phyloP scores from a whole-genome alignment of 805 yeast species.

The Trichomonascus vanleenenianus region DNA sequence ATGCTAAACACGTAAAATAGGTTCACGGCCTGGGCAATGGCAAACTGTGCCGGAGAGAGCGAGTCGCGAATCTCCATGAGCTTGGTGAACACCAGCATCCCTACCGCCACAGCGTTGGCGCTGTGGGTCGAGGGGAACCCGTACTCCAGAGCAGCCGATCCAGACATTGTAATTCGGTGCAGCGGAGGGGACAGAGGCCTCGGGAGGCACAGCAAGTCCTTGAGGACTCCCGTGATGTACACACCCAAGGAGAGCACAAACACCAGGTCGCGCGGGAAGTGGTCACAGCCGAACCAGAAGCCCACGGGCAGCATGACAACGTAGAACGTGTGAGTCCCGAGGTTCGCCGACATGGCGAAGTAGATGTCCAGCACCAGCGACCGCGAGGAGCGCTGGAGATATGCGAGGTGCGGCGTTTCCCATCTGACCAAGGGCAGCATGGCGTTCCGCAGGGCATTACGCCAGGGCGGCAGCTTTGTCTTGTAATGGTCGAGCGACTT shows the following conservation, averaged over 20 bases:
- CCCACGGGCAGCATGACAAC: conserved; percentile 82
- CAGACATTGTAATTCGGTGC: conserved; percentile 79
- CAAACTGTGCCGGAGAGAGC: conserved; percentile 2
- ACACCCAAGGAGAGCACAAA: conserved; percentile 57
- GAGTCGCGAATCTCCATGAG: conserved; percentile 1
- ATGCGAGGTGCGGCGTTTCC: conserved; percentile 56
- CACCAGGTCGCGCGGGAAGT: conserved; percentile 51
- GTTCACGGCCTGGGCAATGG: conserved; percentile 10
- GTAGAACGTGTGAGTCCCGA: conserved; percentile 92
- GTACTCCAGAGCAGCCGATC: conserved; percentile 86
- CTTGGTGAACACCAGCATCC: conserved; percentile 36
- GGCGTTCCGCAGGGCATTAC: conserved; percentile 38
- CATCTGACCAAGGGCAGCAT: conserved; percentile 49
- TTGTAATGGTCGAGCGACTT: conserved; percentile 59
- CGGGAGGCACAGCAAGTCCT: conserved; percentile 84
- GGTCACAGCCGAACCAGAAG: conserved; percentile 66
- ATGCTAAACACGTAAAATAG: conserved; percentile 53
- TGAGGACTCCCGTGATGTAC: conserved; percentile 57
- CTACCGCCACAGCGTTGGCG: conserved; percentile 88
- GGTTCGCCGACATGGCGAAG: conserved; percentile 79
- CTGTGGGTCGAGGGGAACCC: conserved; percentile 93
- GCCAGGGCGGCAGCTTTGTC: conserved; percentile 43
- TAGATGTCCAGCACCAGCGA: conserved; percentile 53
- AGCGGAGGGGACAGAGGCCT: conserved; percentile 90
- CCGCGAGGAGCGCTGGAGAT: conserved; percentile 47